phyloP scores from a whole-genome alignment of 2,329 filamentous ascomycete species.

The Hortaea sp. region DNA sequence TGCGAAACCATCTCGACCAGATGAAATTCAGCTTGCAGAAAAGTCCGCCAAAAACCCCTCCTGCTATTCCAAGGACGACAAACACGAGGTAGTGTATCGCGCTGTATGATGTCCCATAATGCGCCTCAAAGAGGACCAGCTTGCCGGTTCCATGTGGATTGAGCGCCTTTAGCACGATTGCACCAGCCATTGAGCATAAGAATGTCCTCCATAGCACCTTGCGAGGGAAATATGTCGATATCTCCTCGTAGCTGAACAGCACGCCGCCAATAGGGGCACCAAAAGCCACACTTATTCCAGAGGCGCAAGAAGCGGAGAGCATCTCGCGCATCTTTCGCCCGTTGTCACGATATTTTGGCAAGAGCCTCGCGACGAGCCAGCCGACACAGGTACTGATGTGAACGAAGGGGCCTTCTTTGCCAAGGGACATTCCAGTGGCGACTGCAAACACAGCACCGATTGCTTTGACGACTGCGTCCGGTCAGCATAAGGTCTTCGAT shows the following conservation, averaged over 20 bases:
- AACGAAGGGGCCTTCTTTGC: constrained; percentile 54
- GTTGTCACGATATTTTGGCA: constrained; percentile 49
- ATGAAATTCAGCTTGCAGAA: constrained; percentile 50
- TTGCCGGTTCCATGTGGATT: constrained; percentile 52
- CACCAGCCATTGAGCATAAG: constrained; percentile 47
- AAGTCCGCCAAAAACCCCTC: constrained; percentile 49
- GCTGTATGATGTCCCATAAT: constrained; percentile 48
- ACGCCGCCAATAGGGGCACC: constrained; percentile 54
- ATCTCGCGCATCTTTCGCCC: constrained; percentile 49
- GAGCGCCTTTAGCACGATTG: constrained; percentile 46
- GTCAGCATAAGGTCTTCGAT: no score
- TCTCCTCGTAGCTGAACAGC: constrained; percentile 51
- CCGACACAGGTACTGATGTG: constrained; percentile 51
- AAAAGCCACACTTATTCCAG: constrained; percentile 51
- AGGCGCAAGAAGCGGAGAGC: constrained; percentile 47
- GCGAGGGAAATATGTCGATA: constrained; percentile 50
- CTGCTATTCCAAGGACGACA: constrained; percentile 44
- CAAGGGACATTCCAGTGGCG: constrained; percentile 49
- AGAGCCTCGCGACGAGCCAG: constrained; percentile 41
- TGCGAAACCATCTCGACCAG: constrained; percentile 47
- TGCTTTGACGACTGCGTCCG: constrained; percentile 38
- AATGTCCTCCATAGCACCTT: constrained; percentile 52
- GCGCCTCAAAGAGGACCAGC: constrained; percentile 51
- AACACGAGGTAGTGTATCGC: constrained; percentile 48
- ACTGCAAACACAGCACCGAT: constrained; percentile 51